Evolutionary conservation across 148 eudicot species (phyloP).

Genomic region (Diospyros kaki): DNA sequence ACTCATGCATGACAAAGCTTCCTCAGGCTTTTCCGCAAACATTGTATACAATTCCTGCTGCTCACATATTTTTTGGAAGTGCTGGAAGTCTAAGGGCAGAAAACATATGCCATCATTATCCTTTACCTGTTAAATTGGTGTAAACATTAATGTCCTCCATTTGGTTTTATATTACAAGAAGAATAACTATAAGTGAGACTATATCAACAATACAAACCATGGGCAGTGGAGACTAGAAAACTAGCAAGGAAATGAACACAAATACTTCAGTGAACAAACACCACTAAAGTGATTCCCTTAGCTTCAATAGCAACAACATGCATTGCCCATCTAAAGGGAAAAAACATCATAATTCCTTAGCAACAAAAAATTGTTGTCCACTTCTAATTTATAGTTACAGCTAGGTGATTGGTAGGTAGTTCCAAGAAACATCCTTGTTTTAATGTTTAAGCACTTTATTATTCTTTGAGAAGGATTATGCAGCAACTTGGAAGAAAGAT

Average conservation of each 20-base stretch:
- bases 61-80: conserved; percentile 56
- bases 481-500: neutral
- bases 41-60: conserved; percentile 41
- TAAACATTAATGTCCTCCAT: conserved; percentile 1
- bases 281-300: neutral
- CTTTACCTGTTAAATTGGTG: conserved; percentile 53
- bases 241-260: neutral
- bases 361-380: neutral
- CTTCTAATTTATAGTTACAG: neutral
- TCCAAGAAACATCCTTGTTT: neutral
- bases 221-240: neutral
- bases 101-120: conserved; percentile 45
- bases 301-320: neutral
- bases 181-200: neutral
- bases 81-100: conserved; percentile 65
- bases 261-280: neutral
- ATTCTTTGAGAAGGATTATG: neutral
- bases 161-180: neutral
- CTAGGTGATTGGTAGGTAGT: neutral
- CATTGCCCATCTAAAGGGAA: neutral
- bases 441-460: neutral
- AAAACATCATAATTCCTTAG: neutral
- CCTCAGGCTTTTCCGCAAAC: conserved; percentile 70
- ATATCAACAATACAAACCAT: neutral
- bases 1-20: conserved; percentile 83